phyloP scores from a whole-genome alignment of 202 grass and related monocot genomes.

The Setaria italica region DNA sequence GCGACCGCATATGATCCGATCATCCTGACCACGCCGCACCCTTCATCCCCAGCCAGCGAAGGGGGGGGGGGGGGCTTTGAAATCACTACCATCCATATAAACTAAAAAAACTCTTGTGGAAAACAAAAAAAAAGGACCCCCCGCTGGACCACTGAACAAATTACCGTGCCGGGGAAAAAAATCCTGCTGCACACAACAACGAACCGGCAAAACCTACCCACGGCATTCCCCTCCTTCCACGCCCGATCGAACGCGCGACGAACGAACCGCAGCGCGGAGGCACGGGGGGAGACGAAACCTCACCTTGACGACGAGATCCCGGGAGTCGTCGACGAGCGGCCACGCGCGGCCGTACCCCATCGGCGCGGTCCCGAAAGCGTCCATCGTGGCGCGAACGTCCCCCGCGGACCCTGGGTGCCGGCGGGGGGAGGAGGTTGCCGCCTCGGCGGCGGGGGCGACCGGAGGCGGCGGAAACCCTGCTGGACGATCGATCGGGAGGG shows the following conservation, averaged over 20 bases:
- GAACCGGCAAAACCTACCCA: conserved; percentile 26
- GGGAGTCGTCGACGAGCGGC: background rate
- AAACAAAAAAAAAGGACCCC: background rate
- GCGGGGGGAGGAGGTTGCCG: background rate
- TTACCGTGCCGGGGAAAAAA: background rate
- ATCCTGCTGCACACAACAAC: background rate
- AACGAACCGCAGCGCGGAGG: background rate
- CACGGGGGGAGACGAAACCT: background rate
- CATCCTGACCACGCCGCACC: background rate
- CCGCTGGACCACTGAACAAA: background rate
- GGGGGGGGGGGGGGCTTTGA: background rate
- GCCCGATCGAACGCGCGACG: background rate
- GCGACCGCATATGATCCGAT: background rate
- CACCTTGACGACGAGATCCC: conserved; percentile 60
- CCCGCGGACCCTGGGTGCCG: background rate
- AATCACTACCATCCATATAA: background rate
- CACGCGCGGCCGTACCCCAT: background rate
- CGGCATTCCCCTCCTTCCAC: background rate
- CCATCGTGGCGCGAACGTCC: conserved; percentile 21
- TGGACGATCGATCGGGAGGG: background rate
- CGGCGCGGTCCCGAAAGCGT: background rate
- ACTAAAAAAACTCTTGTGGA: background rate
- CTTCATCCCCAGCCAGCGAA: background rate
- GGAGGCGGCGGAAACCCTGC: background rate
- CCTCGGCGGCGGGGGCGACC: background rate